Conservation (phyloP, 768 basidiomycete species). For the Rhodocollybia butyracea region DNA sequence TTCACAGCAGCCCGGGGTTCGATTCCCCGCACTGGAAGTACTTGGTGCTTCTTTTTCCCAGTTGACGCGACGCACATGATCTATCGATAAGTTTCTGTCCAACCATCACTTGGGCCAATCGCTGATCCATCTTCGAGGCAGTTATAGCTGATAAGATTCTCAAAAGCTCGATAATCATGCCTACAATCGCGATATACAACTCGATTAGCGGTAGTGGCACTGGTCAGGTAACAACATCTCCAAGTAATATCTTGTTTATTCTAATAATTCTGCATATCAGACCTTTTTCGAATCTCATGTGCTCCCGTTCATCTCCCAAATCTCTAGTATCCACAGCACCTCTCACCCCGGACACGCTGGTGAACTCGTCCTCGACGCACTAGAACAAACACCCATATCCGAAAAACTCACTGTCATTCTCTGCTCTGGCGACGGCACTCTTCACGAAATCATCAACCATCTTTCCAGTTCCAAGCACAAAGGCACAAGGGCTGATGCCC, state of each 20-base stretch:
- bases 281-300: slow-evolving; percentile 58
- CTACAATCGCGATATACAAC: slow-evolving; percentile 61
- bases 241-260: neutral
- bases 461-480: slow-evolving; percentile 31
- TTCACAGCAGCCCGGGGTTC: no score
- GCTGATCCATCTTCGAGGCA: no score
- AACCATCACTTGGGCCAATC: no score
- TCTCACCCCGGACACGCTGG: slow-evolving; percentile 54
- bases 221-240: slow-evolving; percentile 30
- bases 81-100: no score
- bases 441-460: slow-evolving; percentile 82
- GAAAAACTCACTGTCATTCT: slow-evolving; percentile 44
- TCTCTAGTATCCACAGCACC: slow-evolving; percentile 46
- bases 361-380: slow-evolving; percentile 34
- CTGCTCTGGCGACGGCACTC: slow-evolving; percentile 87
- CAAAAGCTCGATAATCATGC: no score
- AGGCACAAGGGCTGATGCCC: slow-evolving; percentile 14
- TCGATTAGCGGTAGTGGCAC: slow-evolving; percentile 65
- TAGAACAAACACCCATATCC: slow-evolving; percentile 28
- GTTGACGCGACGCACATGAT: no score
- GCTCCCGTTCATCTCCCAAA: slow-evolving; percentile 51
- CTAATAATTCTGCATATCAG: slow-evolving; percentile 16
- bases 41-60: no score
- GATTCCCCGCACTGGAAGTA: no score
- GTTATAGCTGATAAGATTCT: no score